Base-by-base conservation (phyloP, 2,329 filamentous ascomycete genomes). In the Aspergillus chevalieri region DNA sequence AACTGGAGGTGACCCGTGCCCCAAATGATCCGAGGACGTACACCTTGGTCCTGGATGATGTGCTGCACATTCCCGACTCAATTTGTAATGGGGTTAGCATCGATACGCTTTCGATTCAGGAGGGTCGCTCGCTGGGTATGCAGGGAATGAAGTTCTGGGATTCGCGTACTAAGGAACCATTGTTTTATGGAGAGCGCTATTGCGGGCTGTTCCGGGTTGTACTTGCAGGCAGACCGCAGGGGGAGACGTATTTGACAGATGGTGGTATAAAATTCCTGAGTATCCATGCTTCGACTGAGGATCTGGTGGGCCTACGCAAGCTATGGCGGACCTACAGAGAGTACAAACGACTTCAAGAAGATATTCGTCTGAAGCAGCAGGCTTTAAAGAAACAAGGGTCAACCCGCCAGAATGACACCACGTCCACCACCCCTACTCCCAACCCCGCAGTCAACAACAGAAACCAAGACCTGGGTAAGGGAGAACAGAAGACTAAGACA, bases 31-130 rank as follows among this genome's bases (percentile, higher is more conserved):
- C 43, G 1, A 49, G 51, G 4, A 48, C 48, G 14, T 49, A 54
- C 38, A 54, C 44, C 3, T 46, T 59, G 4, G 48, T 54, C 12
- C 21, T 59, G 24, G 33, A 50, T 10, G 53, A 58, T 19, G 57
- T 59, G 43, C 22, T 57, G 49, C 57, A 59, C 24, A 46, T 59
- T 46, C 57, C 57, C 10, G 43, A 54, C 15, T 56, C 55, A 34
- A 42, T 46, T 15, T 59, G 57, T 12, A 59, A 59, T 44, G 57
- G 56, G 22, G 24, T 59, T 19, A 54, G 57, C 34, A 24, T 58
- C 10, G 17, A 47, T 1, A 53, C 50, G 26, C 15, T 36, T 36
- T 10, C 15, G 34, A 39, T 47, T 1, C 45, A 47, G 46, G 41
- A 36, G 21, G 47, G 53, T 38, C 44, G 39, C 19, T 43, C 47